These are phyloP conservation scores for Spongiforma sp. DNA, from an alignment of 1,284 basidiomycete species.

Conservation along the genomic window DNA sequence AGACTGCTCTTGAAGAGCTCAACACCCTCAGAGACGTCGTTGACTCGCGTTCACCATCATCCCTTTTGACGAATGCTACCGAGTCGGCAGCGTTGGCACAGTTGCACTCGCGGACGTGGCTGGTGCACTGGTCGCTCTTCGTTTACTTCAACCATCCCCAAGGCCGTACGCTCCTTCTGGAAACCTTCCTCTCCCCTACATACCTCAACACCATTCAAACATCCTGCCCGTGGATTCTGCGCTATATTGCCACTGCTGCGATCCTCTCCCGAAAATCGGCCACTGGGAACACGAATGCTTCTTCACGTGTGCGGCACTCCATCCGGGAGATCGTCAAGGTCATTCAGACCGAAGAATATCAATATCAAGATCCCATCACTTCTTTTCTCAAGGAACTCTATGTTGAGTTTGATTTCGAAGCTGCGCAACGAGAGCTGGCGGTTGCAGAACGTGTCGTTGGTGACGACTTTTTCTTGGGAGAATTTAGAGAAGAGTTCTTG, in stretches of 20 bases:
- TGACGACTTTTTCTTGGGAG: slow-evolving; percentile 94
- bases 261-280: slow-evolving; percentile 87
- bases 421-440: slow-evolving; percentile 83
- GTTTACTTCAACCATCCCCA: slow-evolving; percentile 98
- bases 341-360: slow-evolving; percentile 92
- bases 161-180: slow-evolving; percentile 92
- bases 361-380: slow-evolving; percentile 94
- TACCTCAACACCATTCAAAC: slow-evolving; percentile 99
- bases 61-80: slow-evolving; percentile 52
- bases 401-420: slow-evolving; percentile 90
- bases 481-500: slow-evolving; percentile 92
- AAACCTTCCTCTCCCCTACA: slow-evolving; percentile 94
- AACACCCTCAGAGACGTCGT: slow-evolving; percentile 93
- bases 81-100: slow-evolving; percentile 75
- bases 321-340: slow-evolving; percentile 90
- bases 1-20: slow-evolving; percentile 91
- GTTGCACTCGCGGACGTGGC: slow-evolving; percentile 96
- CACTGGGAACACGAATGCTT: slow-evolving; percentile 54
- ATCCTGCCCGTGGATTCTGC: slow-evolving; percentile 92
- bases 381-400: slow-evolving; percentile 94
- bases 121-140: slow-evolving; percentile 98
- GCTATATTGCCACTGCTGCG: slow-evolving; percentile 93
- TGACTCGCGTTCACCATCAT: slow-evolving; percentile 73
- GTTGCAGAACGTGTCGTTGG: slow-evolving; percentile 85
- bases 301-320: slow-evolving; percentile 80